Evolutionary conservation across 106 monocot species (phyloP).

Genomic region (Chionographis japonica): DNA sequence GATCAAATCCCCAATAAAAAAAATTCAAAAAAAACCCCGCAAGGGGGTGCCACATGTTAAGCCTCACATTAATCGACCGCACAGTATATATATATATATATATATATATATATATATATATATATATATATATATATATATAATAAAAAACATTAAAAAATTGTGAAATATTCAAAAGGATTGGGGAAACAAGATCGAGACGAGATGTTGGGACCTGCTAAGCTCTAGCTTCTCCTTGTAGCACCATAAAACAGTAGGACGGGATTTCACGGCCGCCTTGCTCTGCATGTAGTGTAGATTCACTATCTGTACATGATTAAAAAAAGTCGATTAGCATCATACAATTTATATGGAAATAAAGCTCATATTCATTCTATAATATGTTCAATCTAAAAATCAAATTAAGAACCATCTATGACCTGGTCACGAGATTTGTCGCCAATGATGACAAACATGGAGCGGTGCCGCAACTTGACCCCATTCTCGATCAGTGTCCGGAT

Average conservation of each 20-base stretch:
- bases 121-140: too few species aligned
- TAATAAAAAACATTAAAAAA: not conserved
- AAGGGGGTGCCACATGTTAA: too few species aligned
- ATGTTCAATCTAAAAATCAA: too few species aligned
- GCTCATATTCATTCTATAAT: too few species aligned
- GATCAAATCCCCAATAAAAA: too few species aligned
- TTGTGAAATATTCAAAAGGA: not conserved
- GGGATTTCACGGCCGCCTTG: conserved; percentile 55
- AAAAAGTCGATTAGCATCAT: not conserved
- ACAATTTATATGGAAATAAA: too few species aligned
- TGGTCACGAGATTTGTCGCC: conserved; percentile 60
- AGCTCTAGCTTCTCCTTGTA: conserved; percentile 84
- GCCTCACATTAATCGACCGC: too few species aligned
- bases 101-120: too few species aligned
- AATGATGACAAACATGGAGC: conserved; percentile 82
- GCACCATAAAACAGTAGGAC: conserved; percentile 81
- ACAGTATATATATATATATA: too few species aligned
- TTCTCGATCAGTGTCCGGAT: conserved; percentile 91
- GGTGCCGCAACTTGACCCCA: conserved; percentile 77
- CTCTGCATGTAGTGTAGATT: conserved; percentile 77
- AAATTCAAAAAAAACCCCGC: too few species aligned
- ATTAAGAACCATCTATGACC: conserved; percentile 3
- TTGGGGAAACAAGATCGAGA: not conserved
- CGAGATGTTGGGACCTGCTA: conserved; percentile 56
- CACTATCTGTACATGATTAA: conserved; percentile 47